Percentiles rank a stretch among this genome's conserved stretches.
Evolutionary conservation across 2,329 filamentous ascomycete genomes (phyloP).

Genomic region (Sclerotinia spermophila): DNA sequence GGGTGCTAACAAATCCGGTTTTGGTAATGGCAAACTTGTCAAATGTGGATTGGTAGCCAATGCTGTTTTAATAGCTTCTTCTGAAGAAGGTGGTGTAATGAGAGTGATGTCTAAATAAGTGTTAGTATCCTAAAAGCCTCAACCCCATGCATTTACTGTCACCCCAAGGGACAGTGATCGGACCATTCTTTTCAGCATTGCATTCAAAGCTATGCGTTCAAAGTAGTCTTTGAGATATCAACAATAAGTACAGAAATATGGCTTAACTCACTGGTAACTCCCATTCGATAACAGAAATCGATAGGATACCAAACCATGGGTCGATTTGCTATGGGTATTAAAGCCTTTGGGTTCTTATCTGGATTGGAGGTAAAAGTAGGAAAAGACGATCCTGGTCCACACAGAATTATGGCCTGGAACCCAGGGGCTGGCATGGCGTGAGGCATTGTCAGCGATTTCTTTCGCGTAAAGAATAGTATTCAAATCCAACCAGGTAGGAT

Average conservation of each 20-base stretch:
- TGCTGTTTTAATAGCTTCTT: conserved; percentile 63
- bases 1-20: conserved; percentile 73
- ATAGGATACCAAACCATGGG: conserved; percentile 90
- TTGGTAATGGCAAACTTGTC: conserved; percentile 68
- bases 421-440: conserved; percentile 74
- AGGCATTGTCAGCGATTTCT: conserved; percentile 53
- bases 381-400: conserved; percentile 77
- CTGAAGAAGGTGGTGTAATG: conserved; percentile 61
- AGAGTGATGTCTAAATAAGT: conserved; percentile 54
- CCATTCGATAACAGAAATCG: conserved; percentile 79
- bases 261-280: conserved; percentile 61
- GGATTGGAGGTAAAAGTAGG: conserved; percentile 79
- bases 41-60: conserved; percentile 75
- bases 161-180: not conserved
- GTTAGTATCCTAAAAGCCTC: conserved; percentile 20
- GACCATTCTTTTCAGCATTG: not conserved
- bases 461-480: not conserved
- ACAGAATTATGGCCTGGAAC: conserved; percentile 79
- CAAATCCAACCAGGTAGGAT: not conserved
- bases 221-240: not conserved
- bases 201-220: not conserved
- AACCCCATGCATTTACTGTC: not conserved
- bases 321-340: conserved; percentile 77
- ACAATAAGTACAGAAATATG: not conserved
- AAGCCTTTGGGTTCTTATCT: conserved; percentile 76